Evolutionary conservation across 257 asterid genomes (phyloP).

Genomic region (Solanum tarapatanum): DNA sequence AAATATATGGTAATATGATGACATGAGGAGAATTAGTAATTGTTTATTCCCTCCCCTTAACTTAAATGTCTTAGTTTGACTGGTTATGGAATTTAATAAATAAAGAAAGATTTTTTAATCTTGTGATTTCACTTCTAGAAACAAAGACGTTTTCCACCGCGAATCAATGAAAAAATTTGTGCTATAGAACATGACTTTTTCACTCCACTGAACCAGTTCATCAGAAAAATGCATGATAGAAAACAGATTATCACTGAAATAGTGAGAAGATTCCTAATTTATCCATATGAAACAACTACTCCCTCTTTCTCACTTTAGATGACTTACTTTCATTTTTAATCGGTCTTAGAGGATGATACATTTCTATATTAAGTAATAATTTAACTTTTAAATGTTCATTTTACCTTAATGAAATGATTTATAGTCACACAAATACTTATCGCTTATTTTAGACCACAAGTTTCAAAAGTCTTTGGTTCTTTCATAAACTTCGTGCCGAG

Average conservation of each 20-base stretch:
- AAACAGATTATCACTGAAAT: too few species aligned
- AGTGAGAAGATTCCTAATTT: too few species aligned
- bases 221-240: too few species aligned
- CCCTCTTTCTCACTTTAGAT: too few species aligned
- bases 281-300: too few species aligned
- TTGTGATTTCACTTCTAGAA: not conserved
- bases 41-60: not conserved
- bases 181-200: too few species aligned
- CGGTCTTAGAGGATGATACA: too few species aligned
- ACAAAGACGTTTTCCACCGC: not conserved
- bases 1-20: constrained; percentile 22
- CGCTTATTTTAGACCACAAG: not conserved
- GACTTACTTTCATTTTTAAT: too few species aligned
- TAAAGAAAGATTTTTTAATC: not conserved
- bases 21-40: not conserved
- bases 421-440: too few species aligned
- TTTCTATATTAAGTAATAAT: not conserved
- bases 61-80: not conserved
- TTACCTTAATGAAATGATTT: not conserved
- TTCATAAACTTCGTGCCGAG: not conserved
- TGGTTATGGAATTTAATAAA: not conserved
- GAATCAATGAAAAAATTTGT: too few species aligned
- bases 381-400: not conserved
- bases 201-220: too few species aligned
- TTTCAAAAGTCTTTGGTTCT: too few species aligned